Base-by-base conservation (phyloP, 495 filamentous ascomycete genomes). In the Aspergillus conjunctus region DNA sequence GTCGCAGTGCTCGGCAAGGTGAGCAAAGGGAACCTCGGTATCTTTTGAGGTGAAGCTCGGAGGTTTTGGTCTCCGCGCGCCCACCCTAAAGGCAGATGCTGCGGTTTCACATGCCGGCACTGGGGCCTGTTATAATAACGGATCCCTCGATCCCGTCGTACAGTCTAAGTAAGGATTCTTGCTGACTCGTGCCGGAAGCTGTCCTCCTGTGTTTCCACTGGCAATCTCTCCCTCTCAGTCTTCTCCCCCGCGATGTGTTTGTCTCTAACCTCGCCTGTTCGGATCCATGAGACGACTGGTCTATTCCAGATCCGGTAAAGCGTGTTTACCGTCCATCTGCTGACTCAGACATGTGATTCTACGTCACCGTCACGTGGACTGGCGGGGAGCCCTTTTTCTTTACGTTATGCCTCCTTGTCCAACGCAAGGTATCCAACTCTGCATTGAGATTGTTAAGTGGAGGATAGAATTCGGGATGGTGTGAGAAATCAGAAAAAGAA, bases 41-140 rank as follows among this genome's bases (percentile, higher is more conserved):
- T 77, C 69, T 78, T 75, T 68, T 62, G 61, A 51, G 59, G 55
- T 52, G 59, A 66, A 67, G 61, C 62, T 58, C 63, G 70, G 60
- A 61, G 51, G 43, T 46, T 63, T 69, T 71, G 63, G 49, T 48
- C 59, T 65, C 66, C 59, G 62, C 50, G 51, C 62, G 51, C 60
- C 52, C 41, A 58, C 63, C 30, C 39, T 51, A 17, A 53, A 39
- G 70, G 70, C 66, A 72, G 67, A 73, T 73, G 57, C 31, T 45
- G n/a, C 31, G 20, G 53, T 59, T 71, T 78, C 75, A 78, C 74
- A 78, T 78, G 75, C 75, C 75, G 73, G 68, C 49, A 20, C 10
- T 37, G 44, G n/a, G 21, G n/a, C 33, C 15, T 39, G 18, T 17
- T 30, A 57, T 22, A 22, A 4, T 22, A 18, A 7, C 4, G 10